Evolutionary conservation across 257 asterid genomes (phyloP), one percentile per base, ranked within the genome.

Genomic region (Misopates orontium): DNA sequence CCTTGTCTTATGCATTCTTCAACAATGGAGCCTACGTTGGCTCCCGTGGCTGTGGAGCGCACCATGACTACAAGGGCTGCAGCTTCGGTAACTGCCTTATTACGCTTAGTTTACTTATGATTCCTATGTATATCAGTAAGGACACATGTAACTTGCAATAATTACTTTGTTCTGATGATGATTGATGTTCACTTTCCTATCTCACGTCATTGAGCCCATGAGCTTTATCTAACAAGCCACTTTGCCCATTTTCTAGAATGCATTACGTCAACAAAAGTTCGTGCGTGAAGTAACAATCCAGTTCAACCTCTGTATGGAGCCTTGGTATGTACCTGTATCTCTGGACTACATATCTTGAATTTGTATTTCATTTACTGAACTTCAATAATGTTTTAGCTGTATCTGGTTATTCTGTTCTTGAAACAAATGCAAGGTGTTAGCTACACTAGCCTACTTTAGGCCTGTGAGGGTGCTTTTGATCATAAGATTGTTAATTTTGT

Each of bases 61-160:
- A 94, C 95, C 60, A 94, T 94, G 96, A 94, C 99, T 67, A 90
- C 96, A 15, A 80, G 95, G 75, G 97, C 97, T 22, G 99, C 99
- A 66, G 96, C 99, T 77, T 88, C 91, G 95, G 99, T 94, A 87
- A 57, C 56, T 74, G 20, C 65, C 15, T 79, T 23, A 8, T 72
- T 31, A 54, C 24, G 59, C 41, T 51, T 42, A 70, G 11, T 51
- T 23, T 52, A 41, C 28, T 66, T 40, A 24, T 23, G 63, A 13
- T 25, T 39, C 9, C 42, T n/a, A 21, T 61, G 51, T 12, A 42
- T 25, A 8, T 14, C 40, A 6, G 24, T 28, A 7, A 28, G 36
- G 36, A 56, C 31, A 56, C 53, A 11, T 41, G 21, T 60, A 40
- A 5, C 44, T 21, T 68, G 31, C 39, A 17, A 7, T 28, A 13